Percentiles rank a stretch among this genome's conserved stretches.
Evolutionary conservation across 2,329 filamentous ascomycete species (phyloP).

Genomic region (Colletotrichum australisinense): DNA sequence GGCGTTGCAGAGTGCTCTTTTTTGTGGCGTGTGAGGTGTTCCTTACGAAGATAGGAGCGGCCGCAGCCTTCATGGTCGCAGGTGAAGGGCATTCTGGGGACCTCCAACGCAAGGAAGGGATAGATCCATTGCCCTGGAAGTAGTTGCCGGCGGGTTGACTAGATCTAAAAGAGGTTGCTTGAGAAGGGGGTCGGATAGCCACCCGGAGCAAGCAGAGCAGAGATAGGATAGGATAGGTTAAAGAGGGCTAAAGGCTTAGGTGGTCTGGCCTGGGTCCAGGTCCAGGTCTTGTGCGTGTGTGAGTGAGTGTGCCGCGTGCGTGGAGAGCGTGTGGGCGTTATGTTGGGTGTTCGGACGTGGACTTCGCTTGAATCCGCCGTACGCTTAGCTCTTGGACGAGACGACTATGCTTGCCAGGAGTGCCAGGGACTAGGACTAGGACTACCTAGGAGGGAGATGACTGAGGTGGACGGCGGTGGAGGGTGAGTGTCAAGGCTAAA

Average conservation of each 20-base stretch:
- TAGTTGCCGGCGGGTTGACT: background rate
- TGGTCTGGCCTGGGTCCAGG: background rate
- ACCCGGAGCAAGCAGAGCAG: background rate
- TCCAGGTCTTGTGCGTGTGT: too few relatives aligned
- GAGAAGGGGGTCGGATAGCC: background rate
- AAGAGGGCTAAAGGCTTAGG: background rate
- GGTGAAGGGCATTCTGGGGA: conserved; percentile 24
- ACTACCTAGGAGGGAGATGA: background rate
- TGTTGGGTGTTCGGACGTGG: conserved; percentile 19
- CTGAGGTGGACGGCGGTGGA: background rate
- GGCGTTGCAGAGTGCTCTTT: conserved; percentile 18
- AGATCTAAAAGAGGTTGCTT: background rate
- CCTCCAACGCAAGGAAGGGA: background rate
- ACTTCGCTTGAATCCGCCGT: conserved; percentile 14
- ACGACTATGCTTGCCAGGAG: too few relatives aligned
- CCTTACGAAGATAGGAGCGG: conserved; percentile 31
- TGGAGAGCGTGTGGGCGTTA: background rate
- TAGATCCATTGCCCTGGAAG: conserved; percentile 19
- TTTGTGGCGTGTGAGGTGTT: conserved; percentile 31
- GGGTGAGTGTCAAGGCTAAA: conserved; percentile 1
- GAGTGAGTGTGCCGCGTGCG: background rate
- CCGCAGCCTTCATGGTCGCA: conserved; percentile 29
- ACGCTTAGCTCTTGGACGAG: background rate
- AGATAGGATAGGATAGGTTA: background rate
- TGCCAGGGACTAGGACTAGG: background rate